phyloP scores from a whole-genome alignment of 73 alveolate genomes.

The Loxodes magnus region DNA sequence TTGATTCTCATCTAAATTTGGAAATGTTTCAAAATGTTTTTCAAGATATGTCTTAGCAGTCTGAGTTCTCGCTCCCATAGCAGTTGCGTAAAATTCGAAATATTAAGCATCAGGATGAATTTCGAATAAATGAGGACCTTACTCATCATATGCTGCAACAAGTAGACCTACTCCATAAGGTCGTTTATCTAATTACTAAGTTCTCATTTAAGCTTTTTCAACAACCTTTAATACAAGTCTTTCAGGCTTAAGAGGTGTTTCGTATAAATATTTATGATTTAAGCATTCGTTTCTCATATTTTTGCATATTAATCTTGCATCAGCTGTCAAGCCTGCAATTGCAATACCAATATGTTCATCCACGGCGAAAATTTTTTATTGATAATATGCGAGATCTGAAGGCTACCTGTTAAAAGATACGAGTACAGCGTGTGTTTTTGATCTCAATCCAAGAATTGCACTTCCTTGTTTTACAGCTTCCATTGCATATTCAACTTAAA shows the following conservation, averaged over 20 bases:
- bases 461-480: constrained; percentile 98
- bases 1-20: constrained; percentile 18
- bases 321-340: constrained; percentile 96
- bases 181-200: constrained; percentile 73
- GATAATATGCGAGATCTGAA: constrained; percentile 75
- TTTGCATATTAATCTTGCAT: constrained; percentile 85
- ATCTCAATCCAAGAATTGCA: constrained; percentile 76
- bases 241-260: constrained; percentile 68
- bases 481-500: constrained; percentile 95
- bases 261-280: constrained; percentile 77
- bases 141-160: constrained; percentile 72
- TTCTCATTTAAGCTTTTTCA: constrained; percentile 47
- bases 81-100: constrained; percentile 31
- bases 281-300: constrained; percentile 88
- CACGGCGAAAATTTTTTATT: constrained; percentile 49
- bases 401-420: constrained; percentile 79
- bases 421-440: constrained; percentile 56
- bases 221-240: constrained; percentile 74
- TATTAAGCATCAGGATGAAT: constrained; percentile 11
- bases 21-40: constrained; percentile 71
- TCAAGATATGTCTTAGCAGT: constrained; percentile 89
- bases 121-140: constrained; percentile 70
- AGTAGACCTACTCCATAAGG: constrained; percentile 95
- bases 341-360: constrained; percentile 97
- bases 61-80: constrained; percentile 85